phyloP scores from a whole-genome alignment of 495 filamentous ascomycete species.

The Bombardia bombarda region DNA sequence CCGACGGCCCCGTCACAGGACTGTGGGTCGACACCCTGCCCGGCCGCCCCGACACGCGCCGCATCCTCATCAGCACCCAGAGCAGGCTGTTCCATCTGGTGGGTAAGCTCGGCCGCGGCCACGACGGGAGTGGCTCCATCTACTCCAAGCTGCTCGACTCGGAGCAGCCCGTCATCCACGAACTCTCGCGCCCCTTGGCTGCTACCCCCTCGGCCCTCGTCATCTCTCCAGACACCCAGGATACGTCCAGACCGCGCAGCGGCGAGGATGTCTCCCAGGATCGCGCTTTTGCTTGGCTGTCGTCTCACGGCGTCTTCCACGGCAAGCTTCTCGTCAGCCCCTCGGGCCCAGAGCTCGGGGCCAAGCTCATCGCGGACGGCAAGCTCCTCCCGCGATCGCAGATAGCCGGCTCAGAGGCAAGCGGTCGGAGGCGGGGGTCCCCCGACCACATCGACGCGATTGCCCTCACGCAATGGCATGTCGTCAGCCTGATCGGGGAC shows the following conservation, averaged over 20 bases:
- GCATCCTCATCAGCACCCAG: constrained; percentile 71
- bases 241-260: constrained; percentile 24
- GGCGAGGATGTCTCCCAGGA: constrained; percentile 41
- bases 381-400: constrained; percentile 67
- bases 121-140: constrained; percentile 73
- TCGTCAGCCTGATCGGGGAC: constrained; percentile 75
- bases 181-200: constrained; percentile 48
- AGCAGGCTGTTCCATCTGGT: constrained; percentile 67
- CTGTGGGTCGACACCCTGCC: constrained; percentile 70
- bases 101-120: constrained; percentile 66
- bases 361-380: constrained; percentile 57
- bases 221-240: constrained; percentile 65
- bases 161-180: constrained; percentile 68
- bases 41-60: constrained; percentile 56
- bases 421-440: constrained; percentile 54
- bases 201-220: constrained; percentile 55
- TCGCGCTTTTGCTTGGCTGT: constrained; percentile 84
- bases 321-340: constrained; percentile 58
- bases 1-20: constrained; percentile 72
- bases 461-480: constrained; percentile 85
- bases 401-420: constrained; percentile 59
- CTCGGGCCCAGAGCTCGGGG: constrained; percentile 49
- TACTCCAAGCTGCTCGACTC: constrained; percentile 82
- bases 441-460: constrained; percentile 71
- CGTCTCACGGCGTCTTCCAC: constrained; percentile 77